Evolutionary conservation across 345 rosid genomes (phyloP).

Genomic region (Geranium rotundifolium): DNA sequence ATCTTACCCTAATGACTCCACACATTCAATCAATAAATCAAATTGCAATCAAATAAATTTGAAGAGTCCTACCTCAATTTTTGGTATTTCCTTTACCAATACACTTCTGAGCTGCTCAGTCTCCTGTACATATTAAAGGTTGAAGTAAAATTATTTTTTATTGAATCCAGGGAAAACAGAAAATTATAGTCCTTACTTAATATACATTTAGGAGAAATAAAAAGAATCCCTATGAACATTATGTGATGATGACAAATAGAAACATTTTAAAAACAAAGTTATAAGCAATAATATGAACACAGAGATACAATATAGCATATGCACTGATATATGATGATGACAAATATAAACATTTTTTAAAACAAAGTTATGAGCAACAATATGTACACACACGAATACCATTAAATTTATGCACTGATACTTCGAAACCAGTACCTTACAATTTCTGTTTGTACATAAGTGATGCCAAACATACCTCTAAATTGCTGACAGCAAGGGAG

Average conservation of each 20-base stretch:
- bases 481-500: too few species aligned
- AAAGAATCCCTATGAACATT: conserved; percentile 1
- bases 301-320: too few species aligned
- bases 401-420: neutral
- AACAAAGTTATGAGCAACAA: neutral
- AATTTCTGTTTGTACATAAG: too few species aligned
- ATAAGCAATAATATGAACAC: too few species aligned
- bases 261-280: neutral
- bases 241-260: neutral
- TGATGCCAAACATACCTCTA: too few species aligned
- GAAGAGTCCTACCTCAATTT: conserved; percentile 29
- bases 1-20: too few species aligned
- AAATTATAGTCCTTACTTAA: neutral
- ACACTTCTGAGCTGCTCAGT: conserved; percentile 35
- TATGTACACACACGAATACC: neutral
- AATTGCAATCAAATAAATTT: too few species aligned
- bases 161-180: neutral
- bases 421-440: neutral
- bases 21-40: neutral
- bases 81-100: conserved; percentile 36
- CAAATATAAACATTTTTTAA: neutral
- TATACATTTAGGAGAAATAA: conserved; percentile 6
- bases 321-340: neutral
- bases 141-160: conserved; percentile 2
- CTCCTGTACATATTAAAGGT: conserved; percentile 34